Evolutionary conservation across 2,329 filamentous ascomycete genomes (phyloP), one percentile per base, ranked within the genome.

Genomic region (Fusarium sp.): DNA sequence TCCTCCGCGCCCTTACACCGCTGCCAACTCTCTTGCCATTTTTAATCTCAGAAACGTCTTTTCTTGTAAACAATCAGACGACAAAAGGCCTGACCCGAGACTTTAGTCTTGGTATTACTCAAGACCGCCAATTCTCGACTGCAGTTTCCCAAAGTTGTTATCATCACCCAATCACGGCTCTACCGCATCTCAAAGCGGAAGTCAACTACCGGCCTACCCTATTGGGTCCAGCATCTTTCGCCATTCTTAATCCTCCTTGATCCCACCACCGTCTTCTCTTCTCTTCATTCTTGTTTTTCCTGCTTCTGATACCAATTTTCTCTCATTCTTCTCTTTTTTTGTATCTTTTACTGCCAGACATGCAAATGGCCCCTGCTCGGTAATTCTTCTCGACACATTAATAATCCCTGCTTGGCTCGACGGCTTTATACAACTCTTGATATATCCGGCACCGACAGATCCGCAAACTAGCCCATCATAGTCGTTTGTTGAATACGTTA

Each of bases 121-220:
- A 50, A 50, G 55, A 55, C 54, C 43, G 28, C 30, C 41, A 56
- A 60, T 59, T 34, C 8, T 34, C 31, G 8, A 47, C 36, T 27
- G 16, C 28, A 41, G 27, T 15, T 31, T n/a, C 18, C 18, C n/a
- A n/a, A 23, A 12, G 39, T 30, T 46, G 13, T 56, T 43, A 23
- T 40, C 7, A 50, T 62, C 53, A 59, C 50, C 60, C 68, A 73
- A 65, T 64, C 56, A 41, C 52, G 50, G 41, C 28, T 74, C 62
- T 64, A 64, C 61, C 68, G 70, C 65, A 57, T 59, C 40, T 55
- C 51, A 62, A 73, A 55, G 41, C 37, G 63, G 56, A 59, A 65
- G 66, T 62, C 61, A 60, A 64, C 27, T 62, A 54, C 46, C 59
- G 50, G 48, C 39, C 47, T 62, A 62, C 28, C 58, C 59, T 60